phyloP scores from a whole-genome alignment of 768 basidiomycete species.

The Lactarius sanguifluus region DNA sequence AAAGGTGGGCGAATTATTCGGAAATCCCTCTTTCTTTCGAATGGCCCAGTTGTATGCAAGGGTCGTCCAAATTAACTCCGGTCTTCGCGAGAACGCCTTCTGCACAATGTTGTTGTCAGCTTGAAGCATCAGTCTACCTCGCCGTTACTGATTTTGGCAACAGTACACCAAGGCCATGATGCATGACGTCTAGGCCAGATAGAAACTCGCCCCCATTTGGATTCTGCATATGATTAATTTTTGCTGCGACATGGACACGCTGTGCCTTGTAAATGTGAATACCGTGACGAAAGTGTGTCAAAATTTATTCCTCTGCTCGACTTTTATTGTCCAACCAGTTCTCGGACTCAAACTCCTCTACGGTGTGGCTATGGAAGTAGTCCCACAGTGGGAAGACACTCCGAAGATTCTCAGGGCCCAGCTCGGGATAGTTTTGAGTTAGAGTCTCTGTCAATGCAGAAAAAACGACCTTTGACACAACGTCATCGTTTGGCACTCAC shows the following conservation, averaged over 20 bases:
- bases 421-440: slow-evolving; percentile 57
- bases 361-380: slow-evolving; percentile 29
- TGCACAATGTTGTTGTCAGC: too few relatives aligned
- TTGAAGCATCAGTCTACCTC: too few relatives aligned
- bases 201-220: background rate
- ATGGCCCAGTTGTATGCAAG: too few relatives aligned
- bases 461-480: slow-evolving; percentile 56
- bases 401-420: slow-evolving; percentile 62
- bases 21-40: too few relatives aligned
- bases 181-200: too few relatives aligned
- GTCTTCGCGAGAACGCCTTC: too few relatives aligned
- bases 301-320: background rate
- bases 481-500: background rate
- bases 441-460: slow-evolving; percentile 61
- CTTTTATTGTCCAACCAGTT: slow-evolving; percentile 5
- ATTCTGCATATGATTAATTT: background rate
- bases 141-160: too few relatives aligned
- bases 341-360: slow-evolving; percentile 27
- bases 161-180: too few relatives aligned
- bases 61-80: too few relatives aligned
- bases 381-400: slow-evolving; percentile 61
- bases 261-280: background rate
- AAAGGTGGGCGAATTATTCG: too few relatives aligned
- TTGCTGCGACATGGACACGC: background rate
- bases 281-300: background rate